These are phyloP conservation scores for Neurospora sp. DNA, from an alignment of 495 filamentous ascomycete species.

Conservation along the genomic window DNA sequence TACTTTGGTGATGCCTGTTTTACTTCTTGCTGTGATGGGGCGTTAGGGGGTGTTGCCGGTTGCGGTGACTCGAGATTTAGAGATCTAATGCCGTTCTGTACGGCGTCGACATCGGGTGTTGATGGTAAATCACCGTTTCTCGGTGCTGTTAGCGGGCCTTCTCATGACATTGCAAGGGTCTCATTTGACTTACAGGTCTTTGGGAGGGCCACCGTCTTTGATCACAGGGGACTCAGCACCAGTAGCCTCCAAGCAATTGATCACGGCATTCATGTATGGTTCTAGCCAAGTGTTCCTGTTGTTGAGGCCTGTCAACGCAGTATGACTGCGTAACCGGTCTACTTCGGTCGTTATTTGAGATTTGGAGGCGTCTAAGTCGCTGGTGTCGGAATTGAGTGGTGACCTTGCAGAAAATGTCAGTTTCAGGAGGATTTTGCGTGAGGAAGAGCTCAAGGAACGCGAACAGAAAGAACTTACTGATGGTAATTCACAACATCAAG, in stretches of 20 bases:
- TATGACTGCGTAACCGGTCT: slow-evolving; percentile 1
- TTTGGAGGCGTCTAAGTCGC: background rate
- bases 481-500: slow-evolving; percentile 17
- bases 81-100: background rate
- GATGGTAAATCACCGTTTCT: background rate
- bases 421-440: background rate
- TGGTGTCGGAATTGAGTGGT: background rate
- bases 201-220: background rate
- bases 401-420: background rate
- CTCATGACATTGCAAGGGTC: background rate
- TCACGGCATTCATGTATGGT: slow-evolving; percentile 10
- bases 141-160: background rate
- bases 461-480: background rate
- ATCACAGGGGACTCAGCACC: background rate
- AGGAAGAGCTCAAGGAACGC: background rate
- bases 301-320: background rate
- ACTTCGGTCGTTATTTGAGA: slow-evolving; percentile 8
- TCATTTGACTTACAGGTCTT: background rate
- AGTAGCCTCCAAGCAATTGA: slow-evolving; percentile 1
- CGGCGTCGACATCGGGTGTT: background rate
- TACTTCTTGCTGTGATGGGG: background rate
- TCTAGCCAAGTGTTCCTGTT: slow-evolving; percentile 2
- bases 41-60: background rate
- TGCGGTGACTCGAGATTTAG: background rate
- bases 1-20: background rate